Base-by-base conservation (phyloP, 108 stramenopile genomes). In the Cylindrotheca closterium region DNA sequence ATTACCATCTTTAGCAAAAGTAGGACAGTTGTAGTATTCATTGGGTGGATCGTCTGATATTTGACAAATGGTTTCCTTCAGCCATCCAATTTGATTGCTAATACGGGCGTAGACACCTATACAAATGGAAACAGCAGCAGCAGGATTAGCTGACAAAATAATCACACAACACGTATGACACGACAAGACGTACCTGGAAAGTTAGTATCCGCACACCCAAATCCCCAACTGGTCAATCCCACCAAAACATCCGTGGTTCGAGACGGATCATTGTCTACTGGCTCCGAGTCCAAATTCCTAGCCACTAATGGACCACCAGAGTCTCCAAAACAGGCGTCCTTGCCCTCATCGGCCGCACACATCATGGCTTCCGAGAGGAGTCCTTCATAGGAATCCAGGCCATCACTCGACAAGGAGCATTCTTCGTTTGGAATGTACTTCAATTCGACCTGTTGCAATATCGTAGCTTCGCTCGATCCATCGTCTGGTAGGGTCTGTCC, bases 311-410 rank as follows among this genome's bases (percentile, higher is more conserved):
- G 78, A 4, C 79, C 71, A 17, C 79, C 79, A 26, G 59, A 55
- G 48, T 77, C 76, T 31, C 75, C 73, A 53, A 80, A 75, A 65
- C 86, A 87, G 22, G 80, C 71, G 58, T 87, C 86, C 47, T 72
- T 10, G 8, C 68, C 79, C 24, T 50, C 51, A 21, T 60, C 67
- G 49, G 30, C 28, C 0, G 83, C 83, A 57, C 87, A 88, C 32
- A 88, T 61, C 83, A 84, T 88, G 47, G 78, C 68, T 25, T 80
- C 80, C 26, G 58, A 61, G 25, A 87, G 77, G 25, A 63, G 60
- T 18, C 70, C 70, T 28, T 69, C 65, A 30, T 81, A 79, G 23
- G 37, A 81, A 3, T 70, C 67, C 18, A 54, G 51, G 0, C 51
- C 34, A 51, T 65, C 63, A 19, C 50, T 51, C 3, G 69, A 66